Evolutionary conservation across 495 filamentous ascomycete genomes (phyloP), one percentile per base, ranked within the genome.

Genomic region (Neurospora sp.): DNA sequence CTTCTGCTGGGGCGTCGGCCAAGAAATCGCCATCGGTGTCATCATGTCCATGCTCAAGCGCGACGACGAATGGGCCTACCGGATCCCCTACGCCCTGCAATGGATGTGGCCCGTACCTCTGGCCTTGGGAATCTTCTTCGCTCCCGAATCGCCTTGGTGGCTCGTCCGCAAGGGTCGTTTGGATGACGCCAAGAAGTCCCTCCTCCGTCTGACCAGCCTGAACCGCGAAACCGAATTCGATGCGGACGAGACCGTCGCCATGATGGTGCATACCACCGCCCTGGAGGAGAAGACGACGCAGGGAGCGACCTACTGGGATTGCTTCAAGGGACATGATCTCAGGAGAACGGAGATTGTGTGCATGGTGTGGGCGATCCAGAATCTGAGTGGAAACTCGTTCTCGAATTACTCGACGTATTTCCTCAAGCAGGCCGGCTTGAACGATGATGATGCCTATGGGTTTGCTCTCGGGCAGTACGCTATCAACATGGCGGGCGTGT

Each of bases 71-170:
- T 88, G 85, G 86, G 84, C 88, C 2, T 91, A 90, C 85, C 81
- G 89, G 38, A 85, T 88, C 41, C 89, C 89, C 16, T 94, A 92
- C 74, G 89, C 89, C 4, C 78, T 94, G 9, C 93, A 96, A 81
- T 96, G 93, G 92, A 91, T 96, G 87, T 96, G 92, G 91, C 92
- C 92, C 0, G 77, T 91, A 5, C 92, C 92, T 4, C 84, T 96
- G 7, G 87, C 92, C 72, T 84, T 93, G 73, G 91, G 90, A 35
- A 90, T 93, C 72, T 85, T 83, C 70, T 86, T 92, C 31, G 91
- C 91, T 0, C 93, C 93, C 4, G 93, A 96, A 80, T 90, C 87
- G 1, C 93, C 93, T 0, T 94, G 91, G 92, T 94, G 92, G 92
- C 86, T 94, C 23, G 91, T 94, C 69, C 88, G 92, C 10, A 90